Base-by-base conservation (phyloP, 2,329 filamentous ascomycete species). In the Pseudogymnoascus sp. region DNA sequence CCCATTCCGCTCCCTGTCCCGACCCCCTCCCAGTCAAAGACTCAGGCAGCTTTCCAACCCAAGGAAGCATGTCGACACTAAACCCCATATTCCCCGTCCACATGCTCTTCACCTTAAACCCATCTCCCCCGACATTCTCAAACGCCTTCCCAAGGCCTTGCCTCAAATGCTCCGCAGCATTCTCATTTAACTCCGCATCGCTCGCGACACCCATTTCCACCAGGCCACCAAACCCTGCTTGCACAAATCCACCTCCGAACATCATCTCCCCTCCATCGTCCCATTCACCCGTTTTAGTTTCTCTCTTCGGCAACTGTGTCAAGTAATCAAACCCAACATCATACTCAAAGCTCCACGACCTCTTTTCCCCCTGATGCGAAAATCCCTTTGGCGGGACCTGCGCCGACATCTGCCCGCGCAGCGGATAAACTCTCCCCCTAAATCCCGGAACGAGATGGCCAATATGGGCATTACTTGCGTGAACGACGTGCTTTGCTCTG, bases 251-350 rank as follows among this genome's bases (percentile, higher is more conserved):
- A 0, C 83, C 83, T 1, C 83, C 82, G 2, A 83, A 69, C 78
- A 86, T 81, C 63, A 86, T 71, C 62, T 83, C 79, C 1, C 79
- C 75, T 0, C 71, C 68, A 1, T 65, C 43, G n/a, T 73, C 67
- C 8, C 18, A 4, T 1, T 64, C 38, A 4, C 59, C 14, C 38
- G 35, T 35, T 55, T 6, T 25, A 37, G 5, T 4, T 40, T 60
- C 18, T 35, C 63, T 28, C 28, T 69, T 69, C 0, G 80, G 73
- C 60, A 77, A 72, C 2, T 82, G 79, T 2, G 88, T 82, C 77
- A 89, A 83, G 72, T 89, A 89, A 64, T 89, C 87, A 68, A 85
- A 88, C 0, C 85, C 83, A n/a, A 75, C 73, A 1, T 78, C 76
- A 68, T 83, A 84, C 28, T 86, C 81, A 66, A 88, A 83, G 28